Percentiles rank a stretch among this genome's conserved stretches.
Conservation (phyloP, 805 yeast species). For the Kodamaea lidongshanica region DNA sequence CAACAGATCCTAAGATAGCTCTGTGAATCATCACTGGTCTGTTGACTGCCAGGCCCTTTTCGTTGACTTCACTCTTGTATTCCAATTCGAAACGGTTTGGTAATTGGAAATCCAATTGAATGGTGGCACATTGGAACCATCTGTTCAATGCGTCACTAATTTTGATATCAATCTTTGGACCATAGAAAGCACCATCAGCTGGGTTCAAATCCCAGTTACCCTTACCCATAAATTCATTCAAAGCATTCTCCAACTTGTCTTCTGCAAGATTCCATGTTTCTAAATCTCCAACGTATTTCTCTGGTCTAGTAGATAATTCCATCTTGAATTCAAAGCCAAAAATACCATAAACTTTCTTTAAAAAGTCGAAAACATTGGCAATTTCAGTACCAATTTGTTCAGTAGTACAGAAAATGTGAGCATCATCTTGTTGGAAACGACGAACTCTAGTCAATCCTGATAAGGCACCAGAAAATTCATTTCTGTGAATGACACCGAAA, state of each 20-base stretch:
- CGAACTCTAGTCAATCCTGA: slow-evolving; percentile 91
- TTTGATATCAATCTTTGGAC: slow-evolving; percentile 94
- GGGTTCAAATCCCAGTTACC: slow-evolving; percentile 91
- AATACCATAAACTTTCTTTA: slow-evolving; percentile 78
- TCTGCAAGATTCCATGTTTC: slow-evolving; percentile 95
- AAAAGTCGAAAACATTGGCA: slow-evolving; percentile 75
- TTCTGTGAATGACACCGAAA: slow-evolving; percentile 95
- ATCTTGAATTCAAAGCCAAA: slow-evolving; percentile 94
- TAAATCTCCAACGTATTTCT: slow-evolving; percentile 88
- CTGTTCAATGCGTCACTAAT: slow-evolving; percentile 89
- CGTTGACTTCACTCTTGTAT: slow-evolving; percentile 62
- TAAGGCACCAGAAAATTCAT: slow-evolving; percentile 92
- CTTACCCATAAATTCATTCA: slow-evolving; percentile 69
- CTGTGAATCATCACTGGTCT: slow-evolving; percentile 99
- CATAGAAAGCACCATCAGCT: slow-evolving; percentile 96
- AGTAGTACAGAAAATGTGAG: slow-evolving; percentile 92
- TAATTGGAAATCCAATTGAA: slow-evolving; percentile 97
- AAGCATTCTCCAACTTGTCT: slow-evolving; percentile 70
- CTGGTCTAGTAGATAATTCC: slow-evolving; percentile 97
- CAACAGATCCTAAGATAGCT: slow-evolving; percentile 96
- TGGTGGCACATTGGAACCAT: slow-evolving; percentile 99
- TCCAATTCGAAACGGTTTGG: slow-evolving; percentile 90
- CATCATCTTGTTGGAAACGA: slow-evolving; percentile 99
- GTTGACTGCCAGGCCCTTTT: slow-evolving; percentile 48
- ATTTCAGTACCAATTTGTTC: slow-evolving; percentile 89